Evolutionary conservation across 163 green algal genomes (phyloP), one percentile per base, ranked within the genome.

Genomic region (Volvox carteri): DNA sequence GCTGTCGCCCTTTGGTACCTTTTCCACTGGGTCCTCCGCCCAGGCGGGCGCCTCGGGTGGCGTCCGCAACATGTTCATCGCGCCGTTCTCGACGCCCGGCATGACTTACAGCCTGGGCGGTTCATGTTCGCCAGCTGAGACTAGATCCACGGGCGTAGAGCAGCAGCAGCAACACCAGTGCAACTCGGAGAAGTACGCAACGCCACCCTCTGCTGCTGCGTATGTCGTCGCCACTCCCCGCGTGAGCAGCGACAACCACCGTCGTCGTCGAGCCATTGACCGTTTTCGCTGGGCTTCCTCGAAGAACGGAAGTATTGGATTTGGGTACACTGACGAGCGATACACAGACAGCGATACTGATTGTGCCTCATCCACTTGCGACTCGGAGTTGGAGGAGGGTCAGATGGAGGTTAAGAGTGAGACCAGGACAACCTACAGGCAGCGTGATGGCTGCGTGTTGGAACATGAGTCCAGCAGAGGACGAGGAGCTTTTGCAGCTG

Each of bases 321-420:
- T 88, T 74, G 83, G 83, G 35, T 88, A 88, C 50, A 44, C 48
- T 7, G n/a, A n/a, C n/a, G n/a, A n/a, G n/a, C n/a, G n/a, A n/a
- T n/a, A n/a, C n/a, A n/a, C 23, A 28, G 19, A 25, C 4, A 79
- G 46, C 46, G 68, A 60, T 6, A n/a, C 39, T 14, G 70, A 30
- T 39, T 58, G 70, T 39, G 65, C 65, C 12, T 48, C 30, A 11
- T 75, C 65, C 2, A 75, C 65, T 23, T 75, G 33, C 33, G 65
- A 48, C 30, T 75, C 65, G 30, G 62, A 74, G 65, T 75, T 33
- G 30, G 62, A 74, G 65, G 65, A 75, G 11, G 65, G 46, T 23
- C 33, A 75, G 9, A 30, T 23, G 33, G 56, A n/a, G 5, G 56
- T 14, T 19, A 23, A 58, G 48, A 14, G 12, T 11, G 12, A 58